A percentile compares a stretch with the other conserved stretches of the same genome.
Evolutionary conservation across 2,329 filamentous ascomycete genomes (phyloP).

Genomic region (Aspergillus novoparasiticus): DNA sequence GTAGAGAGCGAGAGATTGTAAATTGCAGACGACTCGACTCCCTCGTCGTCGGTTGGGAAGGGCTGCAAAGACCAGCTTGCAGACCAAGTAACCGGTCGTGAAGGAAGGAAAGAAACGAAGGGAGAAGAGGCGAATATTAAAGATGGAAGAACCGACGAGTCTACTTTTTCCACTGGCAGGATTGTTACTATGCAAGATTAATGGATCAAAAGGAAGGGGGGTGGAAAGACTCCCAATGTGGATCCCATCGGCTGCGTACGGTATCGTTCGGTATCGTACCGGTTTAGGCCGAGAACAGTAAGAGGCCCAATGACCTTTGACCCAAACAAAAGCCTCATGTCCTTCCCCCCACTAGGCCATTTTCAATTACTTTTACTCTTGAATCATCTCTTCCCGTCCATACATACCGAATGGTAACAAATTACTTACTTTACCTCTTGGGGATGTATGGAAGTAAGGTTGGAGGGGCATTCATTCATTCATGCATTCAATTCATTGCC

Average conservation of each 20-base stretch:
- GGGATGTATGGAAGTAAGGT: not conserved
- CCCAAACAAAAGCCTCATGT: not conserved
- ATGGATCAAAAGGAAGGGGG: conserved; percentile 7
- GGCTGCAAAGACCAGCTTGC: conserved; percentile 29
- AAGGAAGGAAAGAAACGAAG: conserved; percentile 4
- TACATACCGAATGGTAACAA: not conserved
- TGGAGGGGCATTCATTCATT: not conserved
- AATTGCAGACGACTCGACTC: conserved; percentile 1
- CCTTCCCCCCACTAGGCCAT: not conserved
- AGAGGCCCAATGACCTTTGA: conserved; percentile 16
- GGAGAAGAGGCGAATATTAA: conserved; percentile 9
- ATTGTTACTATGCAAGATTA: conserved; percentile 5
- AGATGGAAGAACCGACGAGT: conserved; percentile 10
- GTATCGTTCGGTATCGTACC: not conserved
- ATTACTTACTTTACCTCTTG: not conserved
- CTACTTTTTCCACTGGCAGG: conserved; percentile 2
- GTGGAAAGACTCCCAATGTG: not conserved
- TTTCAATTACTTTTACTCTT: not conserved
- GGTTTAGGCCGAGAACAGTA: conserved; percentile 10
- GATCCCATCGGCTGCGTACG: conserved; percentile 1
- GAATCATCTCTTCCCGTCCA: not conserved
- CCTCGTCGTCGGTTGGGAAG: not conserved
- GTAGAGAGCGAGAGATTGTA: conserved; percentile 1
- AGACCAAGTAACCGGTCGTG: conserved; percentile 10
- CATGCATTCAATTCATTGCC: not conserved